Percentiles rank a stretch among this genome's conserved stretches.
Evolutionary conservation across 768 basidiomycete genomes (phyloP).

Genomic region (Phanerochaete carnosa): DNA sequence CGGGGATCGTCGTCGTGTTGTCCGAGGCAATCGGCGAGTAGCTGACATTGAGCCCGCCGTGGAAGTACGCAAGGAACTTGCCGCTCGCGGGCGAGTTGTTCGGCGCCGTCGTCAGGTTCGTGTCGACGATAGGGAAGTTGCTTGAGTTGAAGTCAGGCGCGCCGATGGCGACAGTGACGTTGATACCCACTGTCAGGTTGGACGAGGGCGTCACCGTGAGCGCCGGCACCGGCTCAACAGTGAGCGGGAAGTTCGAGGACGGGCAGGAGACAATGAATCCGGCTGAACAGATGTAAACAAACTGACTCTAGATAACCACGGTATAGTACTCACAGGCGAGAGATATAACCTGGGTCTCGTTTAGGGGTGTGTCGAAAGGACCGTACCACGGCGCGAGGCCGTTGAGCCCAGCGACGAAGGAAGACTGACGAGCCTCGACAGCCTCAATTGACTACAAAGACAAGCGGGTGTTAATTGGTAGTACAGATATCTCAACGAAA

Average conservation of each 20-base stretch:
- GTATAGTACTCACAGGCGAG: constrained; percentile 35
- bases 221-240: constrained; percentile 45
- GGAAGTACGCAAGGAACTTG: constrained; percentile 45
- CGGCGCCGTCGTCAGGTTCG: constrained; percentile 13
- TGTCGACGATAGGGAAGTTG: constrained; percentile 8
- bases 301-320: background rate
- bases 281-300: constrained; percentile 28
- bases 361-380: constrained; percentile 36
- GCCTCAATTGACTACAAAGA: constrained; percentile 48
- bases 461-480: background rate
- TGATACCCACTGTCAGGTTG: constrained; percentile 27
- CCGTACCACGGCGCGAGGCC: constrained; percentile 39
- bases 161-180: constrained; percentile 22
- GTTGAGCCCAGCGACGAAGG: constrained; percentile 43
- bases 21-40: constrained; percentile 30
- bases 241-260: constrained; percentile 41
- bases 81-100: background rate
- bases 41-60: constrained; percentile 40
- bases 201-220: constrained; percentile 27
- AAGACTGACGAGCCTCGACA: constrained; percentile 48
- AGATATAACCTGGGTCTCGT: constrained; percentile 40
- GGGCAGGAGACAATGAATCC: constrained; percentile 48
- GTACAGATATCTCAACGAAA: background rate
- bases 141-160: constrained; percentile 1
- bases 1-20: constrained; percentile 37